Percentiles rank a stretch among this genome's conserved stretches.
Evolutionary conservation across 495 filamentous ascomycete genomes (phyloP).

Genomic region (Staphylotrichum longicolle): DNA sequence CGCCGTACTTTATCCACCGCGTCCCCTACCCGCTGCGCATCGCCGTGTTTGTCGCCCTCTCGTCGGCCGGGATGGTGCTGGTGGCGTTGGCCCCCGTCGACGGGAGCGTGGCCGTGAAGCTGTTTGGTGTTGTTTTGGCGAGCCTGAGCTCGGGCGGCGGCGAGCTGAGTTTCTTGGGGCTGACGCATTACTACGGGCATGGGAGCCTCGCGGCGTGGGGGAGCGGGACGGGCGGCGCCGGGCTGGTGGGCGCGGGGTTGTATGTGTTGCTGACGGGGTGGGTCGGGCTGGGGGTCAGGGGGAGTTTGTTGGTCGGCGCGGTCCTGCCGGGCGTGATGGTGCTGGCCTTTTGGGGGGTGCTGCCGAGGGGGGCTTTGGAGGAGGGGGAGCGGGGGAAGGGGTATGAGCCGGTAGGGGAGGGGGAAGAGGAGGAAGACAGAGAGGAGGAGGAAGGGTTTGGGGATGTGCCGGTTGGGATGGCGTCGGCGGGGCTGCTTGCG

Average conservation of each 20-base stretch:
- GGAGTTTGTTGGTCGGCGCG: constrained; percentile 71
- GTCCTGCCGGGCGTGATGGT: constrained; percentile 80
- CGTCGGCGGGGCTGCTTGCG: constrained; percentile 41
- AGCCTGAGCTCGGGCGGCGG: constrained; percentile 81
- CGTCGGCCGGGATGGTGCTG: constrained; percentile 79
- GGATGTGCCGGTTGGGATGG: constrained; percentile 29
- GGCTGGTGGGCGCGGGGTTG: constrained; percentile 78
- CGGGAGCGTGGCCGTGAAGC: constrained; percentile 62
- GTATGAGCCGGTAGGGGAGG: constrained; percentile 43
- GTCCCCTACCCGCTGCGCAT: constrained; percentile 78
- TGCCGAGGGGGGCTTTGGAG: constrained; percentile 62
- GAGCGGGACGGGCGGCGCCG: constrained; percentile 87
- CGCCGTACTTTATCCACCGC: constrained; percentile 88
- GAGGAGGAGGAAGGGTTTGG: constrained; percentile 39
- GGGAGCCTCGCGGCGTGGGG: constrained; percentile 91
- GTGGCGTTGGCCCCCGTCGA: constrained; percentile 73
- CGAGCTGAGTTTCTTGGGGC: constrained; percentile 81
- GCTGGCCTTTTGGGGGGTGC: constrained; percentile 74
- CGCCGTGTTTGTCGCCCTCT: constrained; percentile 66
- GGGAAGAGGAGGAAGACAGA: constrained; percentile 33
- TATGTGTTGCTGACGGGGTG: constrained; percentile 85
- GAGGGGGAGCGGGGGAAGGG: constrained; percentile 34
- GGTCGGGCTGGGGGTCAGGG: constrained; percentile 65
- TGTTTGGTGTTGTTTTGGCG: constrained; percentile 80
- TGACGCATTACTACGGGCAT: constrained; percentile 93